A percentile compares a stretch with the other conserved stretches of the same genome.
Evolutionary conservation across 768 basidiomycete species (phyloP).

Genomic region (Trametopsis cervina): DNA sequence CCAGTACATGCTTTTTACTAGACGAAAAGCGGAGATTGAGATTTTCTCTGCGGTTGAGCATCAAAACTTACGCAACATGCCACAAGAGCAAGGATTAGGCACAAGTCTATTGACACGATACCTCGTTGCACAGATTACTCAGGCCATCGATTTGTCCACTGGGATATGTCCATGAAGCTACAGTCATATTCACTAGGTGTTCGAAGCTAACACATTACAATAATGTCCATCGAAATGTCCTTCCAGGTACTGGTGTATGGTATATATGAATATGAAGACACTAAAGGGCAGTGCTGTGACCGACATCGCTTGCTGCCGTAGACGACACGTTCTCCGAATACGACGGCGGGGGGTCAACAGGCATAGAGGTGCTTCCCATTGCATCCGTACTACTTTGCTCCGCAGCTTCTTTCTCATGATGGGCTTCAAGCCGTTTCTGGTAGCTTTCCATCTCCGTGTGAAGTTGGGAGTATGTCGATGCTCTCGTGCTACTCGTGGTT

Average conservation of each 20-base stretch:
- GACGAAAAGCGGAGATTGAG: constrained; percentile 94
- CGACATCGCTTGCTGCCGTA: constrained; percentile 4
- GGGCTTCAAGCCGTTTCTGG: constrained; percentile 20
- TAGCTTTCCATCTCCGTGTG: constrained; percentile 17
- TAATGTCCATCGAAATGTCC: neutral
- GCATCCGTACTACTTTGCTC: neutral
- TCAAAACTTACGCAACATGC: neutral
- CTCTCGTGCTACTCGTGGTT: constrained; percentile 7
- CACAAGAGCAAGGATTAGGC: neutral
- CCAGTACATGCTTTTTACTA: constrained; percentile 65
- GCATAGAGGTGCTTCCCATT: constrained; percentile 9
- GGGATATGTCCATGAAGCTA: too few relatives aligned
- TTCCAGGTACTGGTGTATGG: too few relatives aligned
- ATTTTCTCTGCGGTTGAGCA: constrained; percentile 38
- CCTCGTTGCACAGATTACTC: constrained; percentile 18
- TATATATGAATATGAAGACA: too few relatives aligned
- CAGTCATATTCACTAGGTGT: too few relatives aligned
- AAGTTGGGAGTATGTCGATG: constrained; percentile 4
- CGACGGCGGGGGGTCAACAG: constrained; percentile 17
- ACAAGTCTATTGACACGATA: constrained; percentile 17
- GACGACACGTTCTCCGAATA: constrained; percentile 6
- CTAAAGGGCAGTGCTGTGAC: neutral
- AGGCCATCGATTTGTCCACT: constrained; percentile 1
- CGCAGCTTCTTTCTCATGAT: constrained; percentile 18
- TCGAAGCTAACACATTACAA: neutral